These are phyloP conservation scores for Tephrocybe sp. DNA, from an alignment of 768 basidiomycete genomes.

Conservation along the genomic window DNA sequence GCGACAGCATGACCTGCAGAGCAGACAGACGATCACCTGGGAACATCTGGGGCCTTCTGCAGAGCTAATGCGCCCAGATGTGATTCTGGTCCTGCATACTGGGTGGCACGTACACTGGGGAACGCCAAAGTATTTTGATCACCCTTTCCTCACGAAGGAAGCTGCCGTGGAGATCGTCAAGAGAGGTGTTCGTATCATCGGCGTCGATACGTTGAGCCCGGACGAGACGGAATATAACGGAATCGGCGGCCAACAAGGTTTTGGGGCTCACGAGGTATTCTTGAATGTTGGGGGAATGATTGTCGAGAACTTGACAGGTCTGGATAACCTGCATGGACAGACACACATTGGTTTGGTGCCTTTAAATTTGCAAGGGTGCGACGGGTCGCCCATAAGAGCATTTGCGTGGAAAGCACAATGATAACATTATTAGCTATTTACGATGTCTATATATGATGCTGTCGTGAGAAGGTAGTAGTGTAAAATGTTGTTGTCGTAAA, in stretches of 20 bases:
- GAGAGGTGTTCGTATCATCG: constrained; percentile 55
- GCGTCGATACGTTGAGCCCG: constrained; percentile 63
- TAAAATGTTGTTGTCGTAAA: neutral
- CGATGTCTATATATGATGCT: neutral
- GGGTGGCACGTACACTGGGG: constrained; percentile 65
- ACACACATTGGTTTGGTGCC: constrained; percentile 54
- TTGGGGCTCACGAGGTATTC: constrained; percentile 55
- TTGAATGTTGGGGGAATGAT: constrained; percentile 64
- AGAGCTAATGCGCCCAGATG: constrained; percentile 34
- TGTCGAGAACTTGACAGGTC: constrained; percentile 65
- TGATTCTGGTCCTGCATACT: constrained; percentile 58
- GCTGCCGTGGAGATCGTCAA: constrained; percentile 49
- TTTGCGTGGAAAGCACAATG: constrained; percentile 41
- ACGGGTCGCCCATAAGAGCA: constrained; percentile 73
- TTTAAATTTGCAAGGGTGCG: constrained; percentile 52
- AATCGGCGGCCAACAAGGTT: constrained; percentile 34
- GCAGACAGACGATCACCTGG: constrained; percentile 56
- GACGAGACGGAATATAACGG: constrained; percentile 53
- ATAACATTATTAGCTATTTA: constrained; percentile 1
- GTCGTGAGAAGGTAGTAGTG: neutral
- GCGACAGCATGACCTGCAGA: constrained; percentile 22
- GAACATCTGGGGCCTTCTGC: constrained; percentile 38
- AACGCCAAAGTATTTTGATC: constrained; percentile 49
- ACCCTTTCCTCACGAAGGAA: constrained; percentile 59
- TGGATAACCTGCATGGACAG: constrained; percentile 37